These are phyloP conservation scores for Trametes pubescens DNA, from an alignment of 1,284 basidiomycete species.

Conservation along the genomic window DNA sequence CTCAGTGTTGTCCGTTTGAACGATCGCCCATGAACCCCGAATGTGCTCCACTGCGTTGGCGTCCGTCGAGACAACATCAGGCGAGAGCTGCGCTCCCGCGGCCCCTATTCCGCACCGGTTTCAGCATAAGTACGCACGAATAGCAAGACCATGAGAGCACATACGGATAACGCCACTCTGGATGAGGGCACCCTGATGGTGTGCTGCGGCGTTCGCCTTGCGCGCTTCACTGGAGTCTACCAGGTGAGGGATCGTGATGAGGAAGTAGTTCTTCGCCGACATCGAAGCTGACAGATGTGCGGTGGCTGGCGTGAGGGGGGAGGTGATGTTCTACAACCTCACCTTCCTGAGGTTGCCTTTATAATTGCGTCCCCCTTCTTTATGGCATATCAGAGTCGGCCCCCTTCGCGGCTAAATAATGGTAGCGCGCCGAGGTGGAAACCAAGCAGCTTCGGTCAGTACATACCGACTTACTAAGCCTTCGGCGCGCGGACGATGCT, in stretches of 20 bases:
- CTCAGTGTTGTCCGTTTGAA: conserved; percentile 18
- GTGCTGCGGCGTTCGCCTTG: not conserved
- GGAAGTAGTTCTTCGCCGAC: conserved; percentile 4
- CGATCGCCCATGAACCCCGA: conserved; percentile 19
- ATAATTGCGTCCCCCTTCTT: not conserved
- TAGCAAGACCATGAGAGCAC: not conserved
- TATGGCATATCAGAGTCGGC: no score
- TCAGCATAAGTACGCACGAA: not conserved
- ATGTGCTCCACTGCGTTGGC: not conserved
- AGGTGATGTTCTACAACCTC: not conserved
- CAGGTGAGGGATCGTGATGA: not conserved
- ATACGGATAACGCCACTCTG: not conserved
- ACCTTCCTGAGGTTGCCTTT: not conserved
- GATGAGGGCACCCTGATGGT: not conserved
- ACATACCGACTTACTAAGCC: not conserved
- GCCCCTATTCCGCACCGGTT: not conserved
- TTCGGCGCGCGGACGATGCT: no score
- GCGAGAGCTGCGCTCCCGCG: conserved; percentile 13
- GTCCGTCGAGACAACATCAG: conserved; percentile 4
- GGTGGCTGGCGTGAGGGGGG: not conserved
- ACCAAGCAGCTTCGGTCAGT: not conserved
- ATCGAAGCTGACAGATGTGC: not conserved
- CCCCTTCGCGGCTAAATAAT: not conserved
- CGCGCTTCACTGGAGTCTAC: not conserved
- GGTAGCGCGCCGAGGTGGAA: not conserved